Conservation (phyloP, 352 stramenopile genomes). For the Peronospora belbahrii region DNA sequence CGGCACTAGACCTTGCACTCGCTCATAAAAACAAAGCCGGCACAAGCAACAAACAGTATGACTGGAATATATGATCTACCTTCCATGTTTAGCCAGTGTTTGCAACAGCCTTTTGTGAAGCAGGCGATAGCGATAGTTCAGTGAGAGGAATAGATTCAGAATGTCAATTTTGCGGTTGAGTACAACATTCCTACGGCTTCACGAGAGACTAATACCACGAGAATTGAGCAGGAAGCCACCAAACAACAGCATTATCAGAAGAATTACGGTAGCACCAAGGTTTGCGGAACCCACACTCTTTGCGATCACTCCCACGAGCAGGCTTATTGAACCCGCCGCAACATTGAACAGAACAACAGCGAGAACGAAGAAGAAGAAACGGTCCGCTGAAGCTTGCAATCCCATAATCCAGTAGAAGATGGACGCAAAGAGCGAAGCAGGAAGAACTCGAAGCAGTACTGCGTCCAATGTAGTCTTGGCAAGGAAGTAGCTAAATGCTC, state of each 20-base stretch:
- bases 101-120: no score
- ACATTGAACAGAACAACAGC: slow-evolving; percentile 80
- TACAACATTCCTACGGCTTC: no score
- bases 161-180: no score
- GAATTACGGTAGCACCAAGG: slow-evolving; percentile 60
- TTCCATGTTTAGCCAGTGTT: no score
- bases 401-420: slow-evolving; percentile 88
- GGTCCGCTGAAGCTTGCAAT: slow-evolving; percentile 41
- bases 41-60: no score
- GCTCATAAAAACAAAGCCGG: no score
- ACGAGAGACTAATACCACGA: no score
- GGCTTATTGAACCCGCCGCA: slow-evolving; percentile 62
- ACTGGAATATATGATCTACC: no score
- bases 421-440: slow-evolving; percentile 60
- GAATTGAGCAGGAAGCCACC: slow-evolving; percentile 82
- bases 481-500: slow-evolving; percentile 72
- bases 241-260: slow-evolving; percentile 79
- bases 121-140: no score
- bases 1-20: no score
- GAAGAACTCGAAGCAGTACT: slow-evolving; percentile 64
- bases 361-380: slow-evolving; percentile 61
- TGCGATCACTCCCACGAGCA: slow-evolving; percentile 62
- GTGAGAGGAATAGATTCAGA: no score
- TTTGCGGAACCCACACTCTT: slow-evolving; percentile 63
- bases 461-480: slow-evolving; percentile 68